Conservation (phyloP, 2,329 filamentous ascomycete species). For the Trichophyton equinum region DNA sequence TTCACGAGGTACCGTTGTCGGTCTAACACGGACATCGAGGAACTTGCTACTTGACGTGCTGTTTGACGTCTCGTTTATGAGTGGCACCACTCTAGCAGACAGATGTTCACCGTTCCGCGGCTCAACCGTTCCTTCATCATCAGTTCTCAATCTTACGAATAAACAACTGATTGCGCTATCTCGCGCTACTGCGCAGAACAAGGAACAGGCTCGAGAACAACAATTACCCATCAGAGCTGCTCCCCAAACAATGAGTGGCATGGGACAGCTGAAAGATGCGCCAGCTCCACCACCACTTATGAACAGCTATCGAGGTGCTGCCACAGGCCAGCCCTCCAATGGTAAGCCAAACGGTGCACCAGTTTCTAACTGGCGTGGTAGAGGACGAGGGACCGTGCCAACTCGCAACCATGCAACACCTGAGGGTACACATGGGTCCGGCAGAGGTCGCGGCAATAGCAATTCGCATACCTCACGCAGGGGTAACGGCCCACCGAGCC, state of each 20-base stretch:
- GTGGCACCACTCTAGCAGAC: conserved; percentile 79
- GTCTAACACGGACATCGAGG: conserved; percentile 76
- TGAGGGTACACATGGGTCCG: neutral
- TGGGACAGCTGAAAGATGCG: conserved; percentile 45
- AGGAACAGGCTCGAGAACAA: conserved; percentile 31
- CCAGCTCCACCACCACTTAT: conserved; percentile 44
- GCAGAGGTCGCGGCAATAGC: neutral
- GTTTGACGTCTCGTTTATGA: conserved; percentile 94
- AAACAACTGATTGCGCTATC: conserved; percentile 59
- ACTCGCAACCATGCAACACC: conserved; percentile 16
- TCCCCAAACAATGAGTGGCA: conserved; percentile 44
- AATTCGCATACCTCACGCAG: neutral
- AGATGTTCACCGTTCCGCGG: conserved; percentile 88
- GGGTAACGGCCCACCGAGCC: neutral
- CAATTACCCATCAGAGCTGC: conserved; percentile 44
- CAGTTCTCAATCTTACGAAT: conserved; percentile 75
- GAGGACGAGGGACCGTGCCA: conserved; percentile 19
- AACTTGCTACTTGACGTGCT: conserved; percentile 77
- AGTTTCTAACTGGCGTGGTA: conserved; percentile 29
- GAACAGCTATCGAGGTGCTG: conserved; percentile 47
- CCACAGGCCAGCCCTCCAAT: conserved; percentile 36
- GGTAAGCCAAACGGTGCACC: conserved; percentile 25
- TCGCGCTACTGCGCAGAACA: conserved; percentile 26
- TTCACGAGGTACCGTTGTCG: conserved; percentile 83
- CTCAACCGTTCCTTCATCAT: conserved; percentile 76